phyloP scores from a whole-genome alignment of 1,139 yeast genomes.

The Candida tetrigidarum region DNA sequence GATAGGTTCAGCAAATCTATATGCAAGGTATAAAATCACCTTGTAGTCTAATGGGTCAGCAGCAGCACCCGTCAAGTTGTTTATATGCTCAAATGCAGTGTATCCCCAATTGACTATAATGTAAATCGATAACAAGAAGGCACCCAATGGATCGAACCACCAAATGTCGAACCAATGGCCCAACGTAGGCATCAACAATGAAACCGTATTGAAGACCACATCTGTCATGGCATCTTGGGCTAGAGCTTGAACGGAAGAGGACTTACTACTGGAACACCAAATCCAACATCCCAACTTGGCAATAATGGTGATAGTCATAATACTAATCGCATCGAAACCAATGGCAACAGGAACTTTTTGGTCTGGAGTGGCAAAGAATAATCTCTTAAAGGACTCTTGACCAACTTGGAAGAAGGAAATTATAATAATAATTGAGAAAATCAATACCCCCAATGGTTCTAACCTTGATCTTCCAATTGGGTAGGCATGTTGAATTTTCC shows the following conservation, averaged over 20 bases:
- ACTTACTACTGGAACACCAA: constrained; percentile 66
- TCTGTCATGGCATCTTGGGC: constrained; percentile 87
- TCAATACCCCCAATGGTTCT: constrained; percentile 79
- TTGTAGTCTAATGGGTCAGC: constrained; percentile 68
- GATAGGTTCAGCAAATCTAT: constrained; percentile 71
- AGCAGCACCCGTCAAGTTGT: constrained; percentile 74
- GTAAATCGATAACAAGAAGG: constrained; percentile 62
- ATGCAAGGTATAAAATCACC: constrained; percentile 66
- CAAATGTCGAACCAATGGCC: constrained; percentile 58
- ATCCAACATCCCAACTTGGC: constrained; percentile 64
- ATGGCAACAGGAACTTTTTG: constrained; percentile 47
- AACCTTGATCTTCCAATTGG: constrained; percentile 77
- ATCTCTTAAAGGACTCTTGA: constrained; percentile 55
- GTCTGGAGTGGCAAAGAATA: constrained; percentile 34
- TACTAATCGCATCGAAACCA: constrained; percentile 56
- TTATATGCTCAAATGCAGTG: constrained; percentile 73
- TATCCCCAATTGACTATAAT: constrained; percentile 66
- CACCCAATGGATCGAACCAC: constrained; percentile 80
- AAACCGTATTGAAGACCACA: constrained; percentile 69
- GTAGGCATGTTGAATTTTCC: constrained; percentile 50
- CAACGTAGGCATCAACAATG: constrained; percentile 67
- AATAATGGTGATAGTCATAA: constrained; percentile 67
- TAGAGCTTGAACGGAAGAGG: constrained; percentile 75
- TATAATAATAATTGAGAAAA: constrained; percentile 72
- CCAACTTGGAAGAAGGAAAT: constrained; percentile 77